Percentiles rank a stretch among this genome's conserved stretches.
Evolutionary conservation across 208 protist species (phyloP).

Genomic region (Acanthamoeba rhysodes): DNA sequence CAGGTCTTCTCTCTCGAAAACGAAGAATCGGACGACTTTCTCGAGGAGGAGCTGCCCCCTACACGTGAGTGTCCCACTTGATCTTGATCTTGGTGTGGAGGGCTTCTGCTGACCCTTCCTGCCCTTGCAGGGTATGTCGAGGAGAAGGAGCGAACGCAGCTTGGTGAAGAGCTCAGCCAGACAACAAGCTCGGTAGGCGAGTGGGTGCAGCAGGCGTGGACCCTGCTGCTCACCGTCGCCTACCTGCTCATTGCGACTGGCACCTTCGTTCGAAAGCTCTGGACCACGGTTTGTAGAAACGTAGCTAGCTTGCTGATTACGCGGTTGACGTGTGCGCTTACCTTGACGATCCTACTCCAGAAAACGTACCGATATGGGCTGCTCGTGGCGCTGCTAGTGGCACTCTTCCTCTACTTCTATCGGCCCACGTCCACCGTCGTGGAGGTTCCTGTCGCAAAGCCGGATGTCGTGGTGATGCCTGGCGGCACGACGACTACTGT

Average conservation of each 20-base stretch:
- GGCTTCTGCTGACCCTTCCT: not conserved
- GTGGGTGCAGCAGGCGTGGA: conserved; percentile 19
- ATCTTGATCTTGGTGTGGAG: not conserved
- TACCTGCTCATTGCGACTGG: not conserved
- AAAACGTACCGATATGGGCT: conserved; percentile 4
- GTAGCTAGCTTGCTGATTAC: too few species aligned
- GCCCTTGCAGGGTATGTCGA: not conserved
- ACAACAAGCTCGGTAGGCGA: not conserved
- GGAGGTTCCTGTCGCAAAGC: not conserved
- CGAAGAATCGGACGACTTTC: not conserved
- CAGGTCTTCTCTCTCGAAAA: conserved; percentile 15
- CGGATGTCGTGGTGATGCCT: not conserved
- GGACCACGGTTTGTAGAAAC: not conserved
- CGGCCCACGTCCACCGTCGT: not conserved
- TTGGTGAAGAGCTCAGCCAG: not conserved
- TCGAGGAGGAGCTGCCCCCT: not conserved
- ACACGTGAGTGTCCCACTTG: not conserved
- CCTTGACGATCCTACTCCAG: too few species aligned
- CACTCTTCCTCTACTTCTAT: not conserved
- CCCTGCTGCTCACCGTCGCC: not conserved
- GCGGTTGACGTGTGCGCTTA: too few species aligned
- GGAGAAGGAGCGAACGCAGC: not conserved
- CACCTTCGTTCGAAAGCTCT: not conserved
- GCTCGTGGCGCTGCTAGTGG: not conserved
- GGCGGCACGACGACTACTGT: not conserved